Conservation (phyloP, 495 filamentous ascomycete genomes). For the Aspergillus nanangensis region DNA sequence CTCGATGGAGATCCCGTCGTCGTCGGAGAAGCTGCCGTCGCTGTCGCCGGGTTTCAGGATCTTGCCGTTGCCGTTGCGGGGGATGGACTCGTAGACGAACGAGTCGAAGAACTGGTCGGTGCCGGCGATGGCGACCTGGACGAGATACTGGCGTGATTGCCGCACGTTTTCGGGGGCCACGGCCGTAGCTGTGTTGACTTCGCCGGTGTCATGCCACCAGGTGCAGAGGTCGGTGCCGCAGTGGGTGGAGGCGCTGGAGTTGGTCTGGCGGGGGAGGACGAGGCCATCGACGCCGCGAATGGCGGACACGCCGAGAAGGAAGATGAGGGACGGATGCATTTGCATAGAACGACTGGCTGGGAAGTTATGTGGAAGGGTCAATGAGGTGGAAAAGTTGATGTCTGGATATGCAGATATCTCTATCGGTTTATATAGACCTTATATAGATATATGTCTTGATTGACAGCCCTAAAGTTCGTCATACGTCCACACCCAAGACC, state of each 20-base stretch:
- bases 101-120: background rate
- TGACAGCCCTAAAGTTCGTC: too few species aligned
- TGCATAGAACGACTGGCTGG: background rate
- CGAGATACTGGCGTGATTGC: background rate
- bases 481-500: too few species aligned
- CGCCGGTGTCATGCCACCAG: constrained; percentile 21
- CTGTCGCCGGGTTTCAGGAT: constrained; percentile 9
- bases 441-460: too few species aligned
- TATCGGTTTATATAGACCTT: too few species aligned
- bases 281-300: background rate
- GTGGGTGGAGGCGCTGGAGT: constrained; percentile 4
- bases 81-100: constrained; percentile 8
- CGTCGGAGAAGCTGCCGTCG: constrained; percentile 1
- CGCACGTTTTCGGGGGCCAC: background rate
- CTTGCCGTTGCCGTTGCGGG: constrained; percentile 15
- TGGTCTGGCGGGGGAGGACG: constrained; percentile 1
- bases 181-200: constrained; percentile 14
- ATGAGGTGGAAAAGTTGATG: too few species aligned
- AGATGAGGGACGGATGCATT: background rate
- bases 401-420: too few species aligned
- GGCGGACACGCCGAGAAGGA: background rate
- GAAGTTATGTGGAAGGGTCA: too few species aligned
- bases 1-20: constrained; percentile 13
- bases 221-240: constrained; percentile 14
- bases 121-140: background rate